Base-by-base conservation (phyloP, 2,329 filamentous ascomycete species). In the Scedosporium apiospermum region DNA sequence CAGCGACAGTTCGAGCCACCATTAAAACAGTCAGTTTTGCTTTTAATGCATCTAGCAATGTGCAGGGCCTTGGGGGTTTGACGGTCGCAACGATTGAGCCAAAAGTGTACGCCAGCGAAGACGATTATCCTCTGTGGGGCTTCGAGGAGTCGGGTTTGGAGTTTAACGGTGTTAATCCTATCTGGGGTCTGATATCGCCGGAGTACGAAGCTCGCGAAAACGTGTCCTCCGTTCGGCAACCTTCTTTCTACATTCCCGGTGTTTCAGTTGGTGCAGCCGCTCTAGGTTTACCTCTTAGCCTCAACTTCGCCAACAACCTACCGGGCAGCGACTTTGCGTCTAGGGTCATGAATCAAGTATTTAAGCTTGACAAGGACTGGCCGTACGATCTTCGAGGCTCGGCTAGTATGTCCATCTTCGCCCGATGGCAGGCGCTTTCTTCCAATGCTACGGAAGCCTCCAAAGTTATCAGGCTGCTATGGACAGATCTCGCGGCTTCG, bases 21-120 rank as follows among this genome's bases (percentile, higher is more conserved):
- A 71, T 82, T 62, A 80, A 81, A 65, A 76, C 74, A 0, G 76
- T 78, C 3, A 67, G 68, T 0, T 80, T 82, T 64, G 30, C 55
- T 6, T 65, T 68, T 1, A 73, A 70, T 65, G 81, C 80, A 64
- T 74, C 74, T 3, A 77, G 75, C 0, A 62, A 27, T 7, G 63
- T 81, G 0, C 65, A 68, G 12, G 68, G 69, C 3, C 66, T 81
- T 0, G 65, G 65, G 1, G 69, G n/a, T n/a, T n/a, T n/a, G n/a
- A n/a, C n/a, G n/a, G n/a, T 80, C 1, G 66, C 66, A 1, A 66
- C 68, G 12, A 66, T 80, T 9, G 60, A 60, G 9, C 68, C 73
- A 2, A 80, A 79, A 65, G 60, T 60, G 2, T 79, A 78, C 58
- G 6, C 65, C 1, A 65, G 67, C 38, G 65, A 72, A 1, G 66